Percentiles rank a stretch among this genome's conserved stretches.
These are phyloP conservation scores for Metschnikowia amazonensis DNA, from an alignment of 805 yeast genomes.

Conservation along the genomic window DNA sequence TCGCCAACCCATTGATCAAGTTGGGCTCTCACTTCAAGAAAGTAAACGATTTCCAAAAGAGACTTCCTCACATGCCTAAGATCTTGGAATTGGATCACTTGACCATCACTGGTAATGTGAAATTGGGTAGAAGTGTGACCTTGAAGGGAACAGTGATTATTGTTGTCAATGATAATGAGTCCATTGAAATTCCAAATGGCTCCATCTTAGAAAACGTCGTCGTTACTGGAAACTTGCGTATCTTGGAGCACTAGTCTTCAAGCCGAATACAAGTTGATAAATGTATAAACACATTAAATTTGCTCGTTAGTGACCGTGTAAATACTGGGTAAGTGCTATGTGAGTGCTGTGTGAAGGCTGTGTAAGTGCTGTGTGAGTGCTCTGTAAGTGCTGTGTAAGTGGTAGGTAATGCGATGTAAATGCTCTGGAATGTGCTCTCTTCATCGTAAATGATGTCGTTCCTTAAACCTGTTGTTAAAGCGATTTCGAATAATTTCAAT, in stretches of 20 bases:
- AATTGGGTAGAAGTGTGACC: slow-evolving; percentile 82
- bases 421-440: too few species aligned
- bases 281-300: background rate
- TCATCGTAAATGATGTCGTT: too few species aligned
- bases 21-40: slow-evolving; percentile 96
- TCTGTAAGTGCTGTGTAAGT: too few species aligned
- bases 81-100: slow-evolving; percentile 95
- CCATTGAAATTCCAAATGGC: slow-evolving; percentile 96
- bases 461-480: too few species aligned
- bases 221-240: slow-evolving; percentile 92
- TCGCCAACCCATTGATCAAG: slow-evolving; percentile 89
- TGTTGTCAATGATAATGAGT: slow-evolving; percentile 95
- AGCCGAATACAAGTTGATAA: background rate
- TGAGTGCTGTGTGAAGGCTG: too few species aligned
- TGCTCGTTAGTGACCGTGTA: background rate
- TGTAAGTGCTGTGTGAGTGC: too few species aligned
- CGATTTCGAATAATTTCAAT: too few species aligned
- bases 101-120: slow-evolving; percentile 95
- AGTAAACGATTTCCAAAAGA: slow-evolving; percentile 82
- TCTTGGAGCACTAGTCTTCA: slow-evolving; percentile 69
- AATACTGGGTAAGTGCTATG: too few species aligned
- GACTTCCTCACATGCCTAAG: slow-evolving; percentile 94
- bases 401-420: too few species aligned
- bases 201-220: slow-evolving; percentile 93
- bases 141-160: slow-evolving; percentile 96